Percentiles rank a stretch among this genome's conserved stretches.
Evolutionary conservation across 768 basidiomycete species (phyloP).

Genomic region (Tulasnella sp.): DNA sequence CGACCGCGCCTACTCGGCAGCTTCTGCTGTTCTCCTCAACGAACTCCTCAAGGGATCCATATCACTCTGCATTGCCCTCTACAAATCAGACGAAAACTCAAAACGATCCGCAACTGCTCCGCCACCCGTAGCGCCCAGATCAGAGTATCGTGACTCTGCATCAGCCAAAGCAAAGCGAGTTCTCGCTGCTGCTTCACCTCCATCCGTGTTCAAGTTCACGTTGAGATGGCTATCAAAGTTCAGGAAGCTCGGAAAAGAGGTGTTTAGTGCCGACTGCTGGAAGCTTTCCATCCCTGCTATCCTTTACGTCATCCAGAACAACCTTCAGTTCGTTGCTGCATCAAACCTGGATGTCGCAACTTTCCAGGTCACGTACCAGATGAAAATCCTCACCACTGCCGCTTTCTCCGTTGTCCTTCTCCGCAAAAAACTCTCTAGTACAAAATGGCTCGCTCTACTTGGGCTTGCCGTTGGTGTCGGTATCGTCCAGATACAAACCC

Average conservation of each 20-base stretch:
- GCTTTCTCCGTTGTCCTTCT: slow-evolving; percentile 75
- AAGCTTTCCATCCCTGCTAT: slow-evolving; percentile 94
- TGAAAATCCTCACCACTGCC: slow-evolving; percentile 93
- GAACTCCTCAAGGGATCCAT: slow-evolving; percentile 87
- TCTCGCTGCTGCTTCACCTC: slow-evolving; percentile 8
- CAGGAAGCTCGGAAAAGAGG: slow-evolving; percentile 46
- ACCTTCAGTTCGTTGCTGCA: slow-evolving; percentile 88
- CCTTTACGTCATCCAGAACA: slow-evolving; percentile 91
- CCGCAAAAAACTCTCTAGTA: slow-evolving; percentile 54
- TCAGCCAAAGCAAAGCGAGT: slow-evolving; percentile 20
- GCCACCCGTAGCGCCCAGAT: slow-evolving; percentile 25
- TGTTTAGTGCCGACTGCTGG: slow-evolving; percentile 90
- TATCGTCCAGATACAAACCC: slow-evolving; percentile 80
- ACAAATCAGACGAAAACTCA: slow-evolving; percentile 33
- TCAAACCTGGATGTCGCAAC: slow-evolving; percentile 90
- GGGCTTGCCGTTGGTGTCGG: slow-evolving; percentile 82
- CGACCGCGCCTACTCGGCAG: slow-evolving; percentile 75
- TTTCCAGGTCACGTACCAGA: slow-evolving; percentile 94
- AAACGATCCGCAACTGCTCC: slow-evolving; percentile 18
- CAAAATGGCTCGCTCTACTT: slow-evolving; percentile 75
- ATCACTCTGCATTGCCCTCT: slow-evolving; percentile 69
- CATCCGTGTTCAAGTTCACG: not conserved
- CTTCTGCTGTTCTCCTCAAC: slow-evolving; percentile 84
- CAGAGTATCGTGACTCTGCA: slow-evolving; percentile 29
- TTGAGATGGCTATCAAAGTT: slow-evolving; percentile 27